Conservation (phyloP, 805 yeast genomes). For the Candida rishiriensis region DNA sequence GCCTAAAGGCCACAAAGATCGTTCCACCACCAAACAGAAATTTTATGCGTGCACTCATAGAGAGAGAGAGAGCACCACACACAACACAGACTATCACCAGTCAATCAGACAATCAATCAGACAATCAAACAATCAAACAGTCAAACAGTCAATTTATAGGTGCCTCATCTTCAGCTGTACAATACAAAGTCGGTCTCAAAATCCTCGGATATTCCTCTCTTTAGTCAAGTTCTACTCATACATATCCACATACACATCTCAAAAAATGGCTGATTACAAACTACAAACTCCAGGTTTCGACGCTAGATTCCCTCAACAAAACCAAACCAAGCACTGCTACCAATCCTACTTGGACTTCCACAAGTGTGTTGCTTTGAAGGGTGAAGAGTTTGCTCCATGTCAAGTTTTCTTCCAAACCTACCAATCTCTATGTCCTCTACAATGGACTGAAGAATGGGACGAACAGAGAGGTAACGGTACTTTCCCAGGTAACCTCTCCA, state of each 20-base stretch:
- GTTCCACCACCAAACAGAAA: too few relatives aligned
- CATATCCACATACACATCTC: slow-evolving; percentile 1
- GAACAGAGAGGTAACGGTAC: slow-evolving; percentile 61
- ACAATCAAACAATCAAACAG: too few relatives aligned
- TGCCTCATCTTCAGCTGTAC: too few relatives aligned
- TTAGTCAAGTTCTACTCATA: background rate
- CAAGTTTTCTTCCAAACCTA: slow-evolving; percentile 89
- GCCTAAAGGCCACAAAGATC: too few relatives aligned
- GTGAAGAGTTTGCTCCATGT: slow-evolving; percentile 98
- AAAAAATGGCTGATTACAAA: slow-evolving; percentile 39
- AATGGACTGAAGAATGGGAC: slow-evolving; percentile 86
- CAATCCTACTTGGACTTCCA: slow-evolving; percentile 97
- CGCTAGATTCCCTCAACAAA: slow-evolving; percentile 94
- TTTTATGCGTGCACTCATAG: too few relatives aligned
- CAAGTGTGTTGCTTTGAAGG: slow-evolving; percentile 94
- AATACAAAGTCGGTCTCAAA: too few relatives aligned
- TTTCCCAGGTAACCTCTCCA: slow-evolving; percentile 37
- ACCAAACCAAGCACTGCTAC: slow-evolving; percentile 98
- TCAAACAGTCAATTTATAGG: too few relatives aligned
- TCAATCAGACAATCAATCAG: too few relatives aligned
- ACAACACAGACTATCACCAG: too few relatives aligned
- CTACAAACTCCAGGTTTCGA: slow-evolving; percentile 72
- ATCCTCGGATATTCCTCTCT: background rate
- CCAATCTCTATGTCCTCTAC: slow-evolving; percentile 78
- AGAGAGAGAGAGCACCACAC: too few relatives aligned